Evolutionary conservation across 2,329 filamentous ascomycete species (phyloP), one percentile per base, ranked within the genome.

Genomic region (Aspergillus fructus): DNA sequence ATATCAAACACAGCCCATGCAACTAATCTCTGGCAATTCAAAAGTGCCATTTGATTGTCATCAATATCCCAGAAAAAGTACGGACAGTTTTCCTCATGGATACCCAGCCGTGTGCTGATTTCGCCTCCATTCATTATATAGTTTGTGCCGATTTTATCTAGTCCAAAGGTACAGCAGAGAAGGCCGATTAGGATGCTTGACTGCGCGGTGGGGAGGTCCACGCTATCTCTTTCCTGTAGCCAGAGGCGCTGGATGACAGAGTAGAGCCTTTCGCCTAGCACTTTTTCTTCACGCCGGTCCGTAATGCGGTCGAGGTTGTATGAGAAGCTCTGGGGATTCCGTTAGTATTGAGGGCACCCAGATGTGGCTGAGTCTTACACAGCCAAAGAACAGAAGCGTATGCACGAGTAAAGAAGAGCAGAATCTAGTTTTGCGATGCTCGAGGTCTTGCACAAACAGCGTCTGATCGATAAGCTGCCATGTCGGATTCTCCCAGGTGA

Each of bases 401-500:
- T 64, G 60, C 39, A 66, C 64, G 37, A 63, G 34, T 12, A 64
- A 45, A 2, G 58, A 49, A n/a, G 65, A 67, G 39, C 65, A 67
- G 24, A 65, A 63, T 34, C 43, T 58, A 24, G 40, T 52, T 3
- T 48, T 34, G 2, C 62, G 59, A 19, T 49, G 49, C 30, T 66
- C 64, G 8, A 67, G 45, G 43, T 67, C 65, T 23, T 55, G 59
- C 21, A 64, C 9, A 43, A 67, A 67, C 19, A 60, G 41, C 7
- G 58, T 40, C 46, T 59, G 62, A 19, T 67, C 65, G 41, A 67
- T 55, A 21, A 67, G 56, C 33, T 66, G 59, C 65, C 65, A 67
- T 15, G 59, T 64, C 5, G 65, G 62, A 15, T 67, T 67, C 49
- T 67, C 65, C 65, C 65, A 67, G 13, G 59, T 59, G 39, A 67